Base-by-base conservation (phyloP, 331 rosid genomes). In the Prunus yedoensis region DNA sequence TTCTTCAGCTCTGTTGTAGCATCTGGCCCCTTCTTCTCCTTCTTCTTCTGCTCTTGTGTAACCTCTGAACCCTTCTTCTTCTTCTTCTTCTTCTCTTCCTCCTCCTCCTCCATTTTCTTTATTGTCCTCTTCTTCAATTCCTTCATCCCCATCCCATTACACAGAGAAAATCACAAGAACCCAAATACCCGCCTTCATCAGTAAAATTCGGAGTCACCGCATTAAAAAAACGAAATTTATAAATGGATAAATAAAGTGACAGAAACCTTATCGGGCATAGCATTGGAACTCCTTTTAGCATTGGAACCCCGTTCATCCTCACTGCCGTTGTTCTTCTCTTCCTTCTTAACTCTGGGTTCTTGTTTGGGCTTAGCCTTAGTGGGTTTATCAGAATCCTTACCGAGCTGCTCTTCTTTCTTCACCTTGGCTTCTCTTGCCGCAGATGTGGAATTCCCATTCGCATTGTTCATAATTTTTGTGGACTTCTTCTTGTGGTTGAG, bases 181-280 rank as follows among this genome's bases (percentile, higher is more conserved):
- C 76, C 64, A 73, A 30, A 25, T 74, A 59, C 32, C 68, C 59
- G 62, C n/a, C 46, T 45, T 54, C 68, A 10, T 56, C 43, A 13
- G 14, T 17, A 61, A 23, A 49, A 72, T 18, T 10, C 20, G 61
- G 43, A 38, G 43, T 66, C 8, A 28, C 58, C 43, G 43, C 43
- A 38, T 6, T 38, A 20, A 32, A 4, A 28, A 70, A 51, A 5
- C 1, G 23, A 61, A 30, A 10, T 20, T 6, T 7, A 65, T 18
- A 5, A 16, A 64, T 8, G 2, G 1, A 10, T 2, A 12, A 73
- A 68, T 54, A 27, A 57, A 7, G 58, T 56, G 21, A 12, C 28
- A 79, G 52, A 66, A 77, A 91, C 91, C 91, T 83, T 88, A 41
- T 81, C 76, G 71, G 79, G 71, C 75, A 80, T 88, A 7, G 41